Percentiles rank a stretch among this genome's conserved stretches.
Evolutionary conservation across 2,329 filamentous ascomycete genomes (phyloP).

Genomic region (Apiospora pterosperma): DNA sequence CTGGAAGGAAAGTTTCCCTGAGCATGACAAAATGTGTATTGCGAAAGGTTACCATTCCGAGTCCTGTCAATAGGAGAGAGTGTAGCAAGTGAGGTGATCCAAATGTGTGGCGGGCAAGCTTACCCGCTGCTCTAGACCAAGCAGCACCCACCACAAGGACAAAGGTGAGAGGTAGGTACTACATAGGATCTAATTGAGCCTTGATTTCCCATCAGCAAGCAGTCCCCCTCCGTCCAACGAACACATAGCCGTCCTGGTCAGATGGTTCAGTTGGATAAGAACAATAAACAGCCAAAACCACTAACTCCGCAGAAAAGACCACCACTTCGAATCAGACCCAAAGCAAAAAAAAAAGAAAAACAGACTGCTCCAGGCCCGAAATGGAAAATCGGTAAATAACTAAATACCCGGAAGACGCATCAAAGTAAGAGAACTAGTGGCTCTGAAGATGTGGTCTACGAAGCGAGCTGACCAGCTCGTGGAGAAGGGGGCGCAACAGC

Average conservation of each 20-base stretch:
- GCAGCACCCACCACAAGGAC: background rate
- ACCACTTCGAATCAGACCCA: background rate
- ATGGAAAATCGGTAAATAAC: background rate
- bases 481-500: background rate
- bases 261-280: background rate
- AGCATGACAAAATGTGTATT: too few species aligned
- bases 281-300: background rate
- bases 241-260: background rate
- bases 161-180: background rate
- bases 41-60: background rate
- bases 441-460: background rate
- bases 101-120: background rate
- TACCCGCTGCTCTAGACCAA: background rate
- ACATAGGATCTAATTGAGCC: background rate
- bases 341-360: background rate
- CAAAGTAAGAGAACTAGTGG: background rate
- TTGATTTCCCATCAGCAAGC: background rate
- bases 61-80: background rate
- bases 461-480: background rate
- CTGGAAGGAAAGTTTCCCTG: too few species aligned
- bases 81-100: background rate
- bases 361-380: background rate
- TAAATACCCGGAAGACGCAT: conserved; percentile 1
- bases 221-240: background rate
- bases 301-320: background rate